Conservation (phyloP, 2,329 filamentous ascomycete species). For the Curvularia sp. region DNA sequence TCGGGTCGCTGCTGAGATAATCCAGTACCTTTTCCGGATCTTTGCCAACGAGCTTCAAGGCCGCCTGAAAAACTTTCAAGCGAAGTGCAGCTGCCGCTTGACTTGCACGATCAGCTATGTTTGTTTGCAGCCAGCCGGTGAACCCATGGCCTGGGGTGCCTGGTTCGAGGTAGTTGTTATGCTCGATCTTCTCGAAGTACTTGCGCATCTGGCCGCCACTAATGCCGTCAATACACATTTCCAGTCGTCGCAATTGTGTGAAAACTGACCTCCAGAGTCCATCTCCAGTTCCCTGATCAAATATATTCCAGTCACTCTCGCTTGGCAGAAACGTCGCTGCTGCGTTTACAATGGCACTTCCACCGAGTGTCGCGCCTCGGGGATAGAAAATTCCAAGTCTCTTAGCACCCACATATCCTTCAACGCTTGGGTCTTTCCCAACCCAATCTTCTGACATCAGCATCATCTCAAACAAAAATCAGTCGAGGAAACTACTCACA, state of each 20-base stretch:
- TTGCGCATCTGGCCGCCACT: slow-evolving; percentile 27
- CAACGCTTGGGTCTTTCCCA: slow-evolving; percentile 21
- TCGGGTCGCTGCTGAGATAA: slow-evolving; percentile 25
- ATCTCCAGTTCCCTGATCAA: slow-evolving; percentile 27
- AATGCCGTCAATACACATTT: slow-evolving; percentile 4
- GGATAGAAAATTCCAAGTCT: slow-evolving; percentile 31
- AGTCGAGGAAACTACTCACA: neutral
- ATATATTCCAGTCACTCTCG: slow-evolving; percentile 32
- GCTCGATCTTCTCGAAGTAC: slow-evolving; percentile 29
- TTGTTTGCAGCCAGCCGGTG: slow-evolving; percentile 30
- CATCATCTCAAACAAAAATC: neutral
- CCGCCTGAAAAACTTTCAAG: slow-evolving; percentile 22
- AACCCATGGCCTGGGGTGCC: slow-evolving; percentile 31
- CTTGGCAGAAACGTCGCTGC: slow-evolving; percentile 25
- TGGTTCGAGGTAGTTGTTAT: slow-evolving; percentile 27
- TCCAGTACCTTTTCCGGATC: slow-evolving; percentile 25
- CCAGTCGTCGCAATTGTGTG: neutral
- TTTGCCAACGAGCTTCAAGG: slow-evolving; percentile 23
- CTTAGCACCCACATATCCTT: slow-evolving; percentile 48
- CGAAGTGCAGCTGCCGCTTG: slow-evolving; percentile 12
- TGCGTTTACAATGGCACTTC: slow-evolving; percentile 29
- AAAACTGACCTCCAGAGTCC: slow-evolving; percentile 23
- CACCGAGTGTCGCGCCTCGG: slow-evolving; percentile 27
- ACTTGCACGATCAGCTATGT: slow-evolving; percentile 19
- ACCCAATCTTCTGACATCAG: slow-evolving; percentile 20